Conservation (phyloP, 1,139 yeast species). For the Yamadazyma aaseri region DNA sequence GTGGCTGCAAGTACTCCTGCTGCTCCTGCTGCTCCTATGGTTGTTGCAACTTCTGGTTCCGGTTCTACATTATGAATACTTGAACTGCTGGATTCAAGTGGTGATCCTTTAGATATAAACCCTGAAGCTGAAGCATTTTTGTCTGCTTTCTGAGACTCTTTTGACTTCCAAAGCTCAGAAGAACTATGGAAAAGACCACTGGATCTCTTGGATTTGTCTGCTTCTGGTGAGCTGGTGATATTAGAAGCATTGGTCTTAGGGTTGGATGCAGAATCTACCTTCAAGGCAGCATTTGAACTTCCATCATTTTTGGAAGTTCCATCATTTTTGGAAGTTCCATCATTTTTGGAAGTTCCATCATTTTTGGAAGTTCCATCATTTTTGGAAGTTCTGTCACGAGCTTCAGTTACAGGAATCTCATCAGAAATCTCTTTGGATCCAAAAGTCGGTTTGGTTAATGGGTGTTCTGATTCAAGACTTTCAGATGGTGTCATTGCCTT, state of each 20-base stretch:
- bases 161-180: background rate
- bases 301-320: too few relatives aligned
- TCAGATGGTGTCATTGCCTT: too few relatives aligned
- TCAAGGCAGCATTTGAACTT: too few relatives aligned
- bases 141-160: background rate
- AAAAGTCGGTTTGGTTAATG: too few relatives aligned
- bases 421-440: conserved; percentile 3
- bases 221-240: too few relatives aligned
- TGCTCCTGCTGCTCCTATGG: conserved; percentile 3
- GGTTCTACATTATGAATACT: conserved; percentile 3
- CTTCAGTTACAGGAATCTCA: conserved; percentile 1
- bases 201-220: too few relatives aligned
- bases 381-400: background rate
- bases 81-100: conserved; percentile 1
- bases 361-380: conserved; percentile 3
- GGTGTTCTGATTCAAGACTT: too few relatives aligned
- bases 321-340: too few relatives aligned
- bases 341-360: conserved; percentile 2
- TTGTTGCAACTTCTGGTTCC: background rate
- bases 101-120: background rate
- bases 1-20: background rate
- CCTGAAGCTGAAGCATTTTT: background rate
- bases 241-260: conserved; percentile 4
- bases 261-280: conserved; percentile 1
- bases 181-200: background rate